A percentile compares a stretch with the other conserved stretches of the same genome.
phyloP scores from a whole-genome alignment of 148 eudicot genomes.

The Nepenthes mirabilis region DNA sequence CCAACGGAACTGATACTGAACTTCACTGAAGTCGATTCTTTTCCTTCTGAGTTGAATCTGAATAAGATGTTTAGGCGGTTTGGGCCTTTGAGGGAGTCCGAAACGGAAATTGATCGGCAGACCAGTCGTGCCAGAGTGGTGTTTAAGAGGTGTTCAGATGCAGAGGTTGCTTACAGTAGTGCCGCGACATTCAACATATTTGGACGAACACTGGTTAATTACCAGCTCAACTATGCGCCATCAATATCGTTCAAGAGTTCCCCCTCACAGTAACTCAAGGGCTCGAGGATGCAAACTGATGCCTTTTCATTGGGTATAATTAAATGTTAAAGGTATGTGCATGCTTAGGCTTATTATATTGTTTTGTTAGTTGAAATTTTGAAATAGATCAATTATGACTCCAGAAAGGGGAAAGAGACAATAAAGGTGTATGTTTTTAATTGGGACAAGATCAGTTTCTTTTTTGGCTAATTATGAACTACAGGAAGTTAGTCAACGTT shows the following conservation, averaged over 20 bases:
- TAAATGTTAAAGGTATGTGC: too few species aligned
- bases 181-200: slow-evolving; percentile 64
- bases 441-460: too few species aligned
- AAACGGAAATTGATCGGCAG: slow-evolving; percentile 60
- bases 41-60: slow-evolving; percentile 62
- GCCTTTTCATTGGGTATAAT: neutral
- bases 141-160: slow-evolving; percentile 75
- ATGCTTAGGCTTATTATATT: too few species aligned
- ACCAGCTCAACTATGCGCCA: slow-evolving; percentile 58
- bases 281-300: slow-evolving; percentile 36
- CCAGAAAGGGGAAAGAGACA: too few species aligned
- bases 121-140: slow-evolving; percentile 70
- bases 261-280: slow-evolving; percentile 22
- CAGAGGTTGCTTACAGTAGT: slow-evolving; percentile 83
- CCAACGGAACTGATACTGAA: slow-evolving; percentile 70
- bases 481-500: too few species aligned
- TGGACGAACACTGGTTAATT: slow-evolving; percentile 54
- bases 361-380: too few species aligned
- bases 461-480: too few species aligned
- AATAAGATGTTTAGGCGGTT: slow-evolving; percentile 76
- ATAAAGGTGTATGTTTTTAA: too few species aligned
- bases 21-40: slow-evolving; percentile 41
- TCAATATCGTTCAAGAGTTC: slow-evolving; percentile 27
- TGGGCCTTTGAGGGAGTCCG: slow-evolving; percentile 75
- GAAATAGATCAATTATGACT: too few species aligned